Percentiles rank a stretch among this genome's conserved stretches.
These are phyloP conservation scores for Trametes hirsuta DNA, from an alignment of 1,284 basidiomycete species.

Conservation along the genomic window DNA sequence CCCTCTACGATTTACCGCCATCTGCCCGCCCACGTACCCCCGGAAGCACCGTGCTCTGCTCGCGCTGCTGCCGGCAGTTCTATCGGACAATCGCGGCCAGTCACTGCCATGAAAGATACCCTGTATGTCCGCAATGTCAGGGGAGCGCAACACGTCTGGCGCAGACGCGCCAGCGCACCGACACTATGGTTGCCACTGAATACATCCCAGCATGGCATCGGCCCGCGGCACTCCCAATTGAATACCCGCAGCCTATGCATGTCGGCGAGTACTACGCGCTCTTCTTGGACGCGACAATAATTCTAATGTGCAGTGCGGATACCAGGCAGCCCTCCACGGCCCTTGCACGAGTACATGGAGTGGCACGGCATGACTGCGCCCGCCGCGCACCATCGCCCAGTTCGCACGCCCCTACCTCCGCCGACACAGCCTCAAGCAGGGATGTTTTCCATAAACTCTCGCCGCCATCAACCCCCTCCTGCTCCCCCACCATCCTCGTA, in stretches of 20 bases:
- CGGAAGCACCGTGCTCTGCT: not conserved
- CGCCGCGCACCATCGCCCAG: not conserved
- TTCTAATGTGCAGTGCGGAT: not conserved
- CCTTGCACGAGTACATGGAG: not conserved
- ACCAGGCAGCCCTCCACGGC: not conserved
- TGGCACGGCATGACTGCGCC: slow-evolving; percentile 4
- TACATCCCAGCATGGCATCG: slow-evolving; percentile 13
- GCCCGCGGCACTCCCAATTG: not conserved
- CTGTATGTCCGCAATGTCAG: slow-evolving; percentile 1
- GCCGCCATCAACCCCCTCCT: not conserved
- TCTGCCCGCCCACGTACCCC: not conserved
- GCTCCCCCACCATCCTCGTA: slow-evolving; percentile 2
- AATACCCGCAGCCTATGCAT: not conserved
- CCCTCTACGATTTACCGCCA: slow-evolving; percentile 14
- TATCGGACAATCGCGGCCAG: not conserved
- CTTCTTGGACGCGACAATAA: not conserved
- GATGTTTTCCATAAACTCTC: not conserved
- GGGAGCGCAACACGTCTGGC: not conserved
- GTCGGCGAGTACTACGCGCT: not conserved
- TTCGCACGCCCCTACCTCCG: not conserved
- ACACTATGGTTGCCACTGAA: slow-evolving; percentile 1
- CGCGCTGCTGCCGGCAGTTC: slow-evolving; percentile 11
- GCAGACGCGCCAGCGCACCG: not conserved
- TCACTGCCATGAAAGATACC: not conserved
- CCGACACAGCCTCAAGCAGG: not conserved